Percentiles rank a stretch among this genome's conserved stretches.
phyloP scores from a whole-genome alignment of 805 yeast species.

The Starmera quercuum region DNA sequence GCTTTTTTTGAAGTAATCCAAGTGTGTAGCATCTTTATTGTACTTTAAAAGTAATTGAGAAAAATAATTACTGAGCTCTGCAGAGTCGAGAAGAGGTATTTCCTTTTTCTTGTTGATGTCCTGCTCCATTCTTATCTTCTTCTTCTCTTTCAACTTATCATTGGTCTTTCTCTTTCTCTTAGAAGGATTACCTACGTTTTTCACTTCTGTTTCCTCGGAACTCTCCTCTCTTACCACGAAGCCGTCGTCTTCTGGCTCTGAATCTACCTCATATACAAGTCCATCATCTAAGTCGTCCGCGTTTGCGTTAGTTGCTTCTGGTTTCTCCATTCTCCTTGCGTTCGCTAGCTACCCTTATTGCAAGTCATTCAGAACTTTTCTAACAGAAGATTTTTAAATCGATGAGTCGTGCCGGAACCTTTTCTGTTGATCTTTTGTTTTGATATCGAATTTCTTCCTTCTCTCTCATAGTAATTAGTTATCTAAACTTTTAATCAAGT shows the following conservation, averaged over 20 bases:
- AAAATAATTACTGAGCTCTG: slow-evolving; percentile 58
- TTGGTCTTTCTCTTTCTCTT: slow-evolving; percentile 21
- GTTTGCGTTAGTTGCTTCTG: slow-evolving; percentile 6
- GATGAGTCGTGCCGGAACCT: background rate
- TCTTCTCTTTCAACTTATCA: slow-evolving; percentile 53
- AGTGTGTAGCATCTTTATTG: slow-evolving; percentile 60
- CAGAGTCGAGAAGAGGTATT: slow-evolving; percentile 49
- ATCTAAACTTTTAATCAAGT: background rate
- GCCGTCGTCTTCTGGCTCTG: slow-evolving; percentile 28
- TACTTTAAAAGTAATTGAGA: slow-evolving; percentile 51
- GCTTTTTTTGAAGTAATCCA: slow-evolving; percentile 58
- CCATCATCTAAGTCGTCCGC: slow-evolving; percentile 82
- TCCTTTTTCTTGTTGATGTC: slow-evolving; percentile 50
- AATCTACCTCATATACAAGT: slow-evolving; percentile 48
- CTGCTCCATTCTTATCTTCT: slow-evolving; percentile 57
- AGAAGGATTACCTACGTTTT: slow-evolving; percentile 8
- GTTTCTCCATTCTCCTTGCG: background rate
- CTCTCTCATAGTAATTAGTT: background rate
- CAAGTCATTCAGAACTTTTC: background rate
- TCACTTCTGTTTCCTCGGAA: slow-evolving; percentile 3
- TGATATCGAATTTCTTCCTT: background rate
- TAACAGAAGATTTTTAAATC: background rate
- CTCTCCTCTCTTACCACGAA: slow-evolving; percentile 15
- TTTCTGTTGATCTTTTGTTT: background rate
- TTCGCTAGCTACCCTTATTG: background rate